Conservation (phyloP, 2,329 filamentous ascomycete species). For the Cylindrodendrum hubeiense region DNA sequence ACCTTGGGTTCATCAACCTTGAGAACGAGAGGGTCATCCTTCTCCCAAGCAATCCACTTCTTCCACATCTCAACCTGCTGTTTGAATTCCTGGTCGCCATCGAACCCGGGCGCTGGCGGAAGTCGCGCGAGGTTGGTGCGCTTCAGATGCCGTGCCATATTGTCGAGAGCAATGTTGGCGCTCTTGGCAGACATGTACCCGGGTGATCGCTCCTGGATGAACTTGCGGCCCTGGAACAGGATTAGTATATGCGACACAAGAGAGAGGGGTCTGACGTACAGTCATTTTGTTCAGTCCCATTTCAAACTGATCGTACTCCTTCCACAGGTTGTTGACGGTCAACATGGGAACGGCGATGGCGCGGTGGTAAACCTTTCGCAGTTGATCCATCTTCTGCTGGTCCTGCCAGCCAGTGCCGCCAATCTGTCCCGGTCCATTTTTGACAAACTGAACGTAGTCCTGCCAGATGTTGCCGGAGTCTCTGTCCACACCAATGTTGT, state of each 20-base stretch:
- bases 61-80: constrained; percentile 92
- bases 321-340: constrained; percentile 89
- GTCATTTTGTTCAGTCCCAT: constrained; percentile 93
- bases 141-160: constrained; percentile 81
- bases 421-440: constrained; percentile 85
- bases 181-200: constrained; percentile 97
- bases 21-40: constrained; percentile 88
- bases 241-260: constrained; percentile 36
- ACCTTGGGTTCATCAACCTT: constrained; percentile 82
- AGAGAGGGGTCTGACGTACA: constrained; percentile 60
- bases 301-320: constrained; percentile 97
- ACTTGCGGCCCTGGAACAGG: constrained; percentile 82
- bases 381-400: constrained; percentile 95
- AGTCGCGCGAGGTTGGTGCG: constrained; percentile 84
- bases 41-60: constrained; percentile 95
- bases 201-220: constrained; percentile 91
- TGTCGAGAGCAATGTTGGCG: constrained; percentile 90
- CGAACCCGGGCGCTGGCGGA: constrained; percentile 86
- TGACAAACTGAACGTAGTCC: constrained; percentile 95
- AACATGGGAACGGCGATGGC: constrained; percentile 90
- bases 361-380: constrained; percentile 92
- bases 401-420: constrained; percentile 95
- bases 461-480: constrained; percentile 92
- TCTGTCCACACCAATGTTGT: constrained; percentile 90
- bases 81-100: constrained; percentile 86